Base-by-base conservation (phyloP, 2,329 filamentous ascomycete species). In the Dryadomyces quercus-mongolicae region DNA sequence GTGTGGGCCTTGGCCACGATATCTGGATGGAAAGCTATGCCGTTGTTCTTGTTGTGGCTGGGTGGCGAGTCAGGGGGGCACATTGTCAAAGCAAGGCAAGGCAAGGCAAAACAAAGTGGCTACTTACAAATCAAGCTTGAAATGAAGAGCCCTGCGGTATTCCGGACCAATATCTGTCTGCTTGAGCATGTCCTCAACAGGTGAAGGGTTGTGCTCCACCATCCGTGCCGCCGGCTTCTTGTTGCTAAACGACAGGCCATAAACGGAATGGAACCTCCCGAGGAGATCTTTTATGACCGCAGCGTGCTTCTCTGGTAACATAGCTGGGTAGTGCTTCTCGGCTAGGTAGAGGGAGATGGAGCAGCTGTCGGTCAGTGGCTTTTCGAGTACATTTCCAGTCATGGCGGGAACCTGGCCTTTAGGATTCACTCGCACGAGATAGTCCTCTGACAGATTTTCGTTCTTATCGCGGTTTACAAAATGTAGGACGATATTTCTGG, bases 391-490 rank as follows among this genome's bases (percentile, higher is more conserved):
- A 20, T 13, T 36, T 25, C 44, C 51, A 13, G 51, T 47, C 25
- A 52, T 18, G 42, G 43, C 51, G 5, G 51, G 51, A 2, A 52
- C 51, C 44, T 52, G 51, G 10, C 51, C 51, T 21, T 52, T 52
- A 10, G 51, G 51, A 20, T 54, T 31, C 56, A 62, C 31, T 46
- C 46, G 34, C 18, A 55, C 9, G 59, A 62, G 50, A 43, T 40
- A 52, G 3, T 45, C 16, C 21, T 47, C 43, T n/a, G 5, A n/a
- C 10, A 52, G 43, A 7, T 52, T 38, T n/a, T 40, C 51, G 1
- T 47, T 20, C 7, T 2, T 9, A 1, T 46, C 15, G 10, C 13
- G 43, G 34, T 47, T 47, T 31, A 52, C 18, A 5, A 52, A 40
- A 10, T 20, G n/a, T 18, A 47, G 43, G 10, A n/a, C 18, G 31